Evolutionary conservation across 106 monocot genomes (phyloP), one percentile per base, ranked within the genome.

Genomic region (Dendrobium nobile): DNA sequence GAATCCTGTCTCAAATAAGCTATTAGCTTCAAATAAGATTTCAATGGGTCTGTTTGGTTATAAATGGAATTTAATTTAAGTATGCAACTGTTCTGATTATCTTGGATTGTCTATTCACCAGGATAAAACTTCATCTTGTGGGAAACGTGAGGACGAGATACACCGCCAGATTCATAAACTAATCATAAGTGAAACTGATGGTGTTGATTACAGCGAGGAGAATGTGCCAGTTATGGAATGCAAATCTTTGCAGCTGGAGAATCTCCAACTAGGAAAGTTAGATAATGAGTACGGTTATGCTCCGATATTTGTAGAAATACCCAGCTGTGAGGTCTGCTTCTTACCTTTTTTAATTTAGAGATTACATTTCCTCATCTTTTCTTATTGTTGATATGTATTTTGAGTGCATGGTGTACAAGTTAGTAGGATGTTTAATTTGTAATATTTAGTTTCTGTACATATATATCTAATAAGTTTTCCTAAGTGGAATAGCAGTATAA

Each of bases 101-200:
- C 10, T 44, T 41, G 26, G 54, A 31, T 67, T 65, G 24, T 77
- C 41, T 41, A 68, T 86, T 45, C 33, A 24, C 64, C 80, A 83
- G 86, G 73, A 83, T 54, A 78, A 79, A 44, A 84, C 81, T 45
- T 42, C 76, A 47, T 22, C 78, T 42, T 86, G 83, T 70, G 86
- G 85, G 20, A 81, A 82, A 51, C 78, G 84, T 4, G 82, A 77
- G 75, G 84, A 89, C 77, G 86, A 86, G 64, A 86, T 86, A 76
- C 33, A 77, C 11, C 78, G 75, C 31, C 86, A 86, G 54, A 80
- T 89, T 47, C 84, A 42, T 45, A 76, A 84, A 79, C 70, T 88
- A 18, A 82, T 79, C 54, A 82, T 67, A 3, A 64, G 79, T 65
- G 86, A 86, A 22, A 16, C 54, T 33, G 68, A 74, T 59, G 72